A percentile compares a stretch with the other conserved stretches of the same genome.
Conservation (phyloP, 306 rosid genomes). For the Corylus avellana region DNA sequence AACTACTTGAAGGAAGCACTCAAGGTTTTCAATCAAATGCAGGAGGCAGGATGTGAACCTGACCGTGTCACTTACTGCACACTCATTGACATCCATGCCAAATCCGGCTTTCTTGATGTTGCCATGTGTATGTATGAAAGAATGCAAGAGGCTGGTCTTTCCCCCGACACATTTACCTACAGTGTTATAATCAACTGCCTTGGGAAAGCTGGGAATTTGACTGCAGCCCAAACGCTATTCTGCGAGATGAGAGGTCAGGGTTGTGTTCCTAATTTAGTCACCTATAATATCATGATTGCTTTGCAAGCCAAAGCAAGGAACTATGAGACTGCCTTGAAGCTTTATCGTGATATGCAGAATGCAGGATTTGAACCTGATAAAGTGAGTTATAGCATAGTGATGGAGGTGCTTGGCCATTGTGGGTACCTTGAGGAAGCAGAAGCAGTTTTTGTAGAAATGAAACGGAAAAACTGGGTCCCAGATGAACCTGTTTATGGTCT, state of each 20-base stretch:
- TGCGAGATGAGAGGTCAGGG: conserved; percentile 83
- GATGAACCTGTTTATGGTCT: conserved; percentile 96
- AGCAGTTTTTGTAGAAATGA: conserved; percentile 76
- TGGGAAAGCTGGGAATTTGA: conserved; percentile 89
- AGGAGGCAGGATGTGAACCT: conserved; percentile 68
- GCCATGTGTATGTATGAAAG: conserved; percentile 80
- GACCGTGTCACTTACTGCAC: conserved; percentile 98
- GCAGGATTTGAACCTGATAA: conserved; percentile 90
- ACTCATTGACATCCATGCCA: conserved; percentile 93
- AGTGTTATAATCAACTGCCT: conserved; percentile 95
- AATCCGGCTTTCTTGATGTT: conserved; percentile 83
- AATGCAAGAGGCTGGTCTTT: conserved; percentile 88
- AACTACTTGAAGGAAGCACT: conserved; percentile 85
- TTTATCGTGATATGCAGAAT: conserved; percentile 79
- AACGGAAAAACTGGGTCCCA: conserved; percentile 74
- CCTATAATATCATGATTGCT: conserved; percentile 92
- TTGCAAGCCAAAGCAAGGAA: conserved; percentile 97
- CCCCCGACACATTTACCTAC: conserved; percentile 94
- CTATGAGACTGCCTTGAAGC: conserved; percentile 69
- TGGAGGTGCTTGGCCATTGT: conserved; percentile 98
- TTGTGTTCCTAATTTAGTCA: conserved; percentile 87
- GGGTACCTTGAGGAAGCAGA: conserved; percentile 90
- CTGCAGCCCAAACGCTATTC: conserved; percentile 76
- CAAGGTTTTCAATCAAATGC: conserved; percentile 79
- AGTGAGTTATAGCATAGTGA: conserved; percentile 89